Evolutionary conservation across 768 basidiomycete genomes (phyloP).

Genomic region (Tremella mesenterica): DNA sequence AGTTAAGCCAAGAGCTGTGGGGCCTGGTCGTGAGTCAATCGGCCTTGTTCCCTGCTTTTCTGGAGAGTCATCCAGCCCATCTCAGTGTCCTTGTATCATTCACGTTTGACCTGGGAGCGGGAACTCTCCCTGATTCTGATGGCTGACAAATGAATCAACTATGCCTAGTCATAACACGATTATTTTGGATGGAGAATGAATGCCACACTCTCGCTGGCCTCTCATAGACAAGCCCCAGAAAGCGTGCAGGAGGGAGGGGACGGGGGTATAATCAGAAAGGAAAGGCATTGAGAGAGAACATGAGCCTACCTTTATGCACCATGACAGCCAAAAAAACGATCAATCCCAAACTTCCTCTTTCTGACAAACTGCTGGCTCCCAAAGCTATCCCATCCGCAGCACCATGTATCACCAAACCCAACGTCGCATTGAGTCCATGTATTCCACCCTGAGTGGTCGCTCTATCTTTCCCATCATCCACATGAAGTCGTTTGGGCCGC

Average conservation of each 20-base stretch:
- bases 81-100: too few species aligned
- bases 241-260: too few species aligned
- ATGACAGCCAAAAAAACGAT: conserved; percentile 85
- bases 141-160: too few species aligned
- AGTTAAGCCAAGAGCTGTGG: conserved; percentile 80
- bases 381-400: conserved; percentile 87
- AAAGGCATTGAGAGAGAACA: background rate
- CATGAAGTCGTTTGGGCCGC: conserved; percentile 29
- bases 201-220: too few species aligned
- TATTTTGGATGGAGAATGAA: too few species aligned
- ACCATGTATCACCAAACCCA: conserved; percentile 80
- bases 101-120: too few species aligned
- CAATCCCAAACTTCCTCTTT: conserved; percentile 54
- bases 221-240: too few species aligned
- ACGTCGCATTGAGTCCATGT: conserved; percentile 57
- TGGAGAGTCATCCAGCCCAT: too few species aligned
- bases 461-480: conserved; percentile 18
- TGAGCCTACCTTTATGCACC: conserved; percentile 68
- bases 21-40: conserved; percentile 52
- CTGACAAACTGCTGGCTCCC: conserved; percentile 54
- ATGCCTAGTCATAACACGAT: too few species aligned
- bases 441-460: conserved; percentile 6
- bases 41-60: conserved; percentile 1
- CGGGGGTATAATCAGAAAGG: too few species aligned
- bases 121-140: too few species aligned